Evolutionary conservation across 345 rosid genomes (phyloP), one percentile per base, ranked within the genome.

Genomic region (Erysimum cheiranthoides): DNA sequence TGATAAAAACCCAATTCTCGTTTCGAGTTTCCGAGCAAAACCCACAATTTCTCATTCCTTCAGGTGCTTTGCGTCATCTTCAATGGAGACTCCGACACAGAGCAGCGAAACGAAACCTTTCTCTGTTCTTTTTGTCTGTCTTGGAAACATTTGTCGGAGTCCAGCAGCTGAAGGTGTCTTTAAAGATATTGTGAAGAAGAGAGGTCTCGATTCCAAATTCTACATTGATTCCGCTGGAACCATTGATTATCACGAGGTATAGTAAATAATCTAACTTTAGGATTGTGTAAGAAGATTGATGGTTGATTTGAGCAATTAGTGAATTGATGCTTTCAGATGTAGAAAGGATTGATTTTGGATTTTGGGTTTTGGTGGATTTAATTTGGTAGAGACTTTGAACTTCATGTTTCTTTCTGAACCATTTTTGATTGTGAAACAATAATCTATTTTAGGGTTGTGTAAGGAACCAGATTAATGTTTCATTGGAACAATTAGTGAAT

Each of bases 131-230:
- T 94, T 94, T 59, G 99, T 89, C 35, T 94, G 97, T 77, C 84
- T 89, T 2, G 99, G 99, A 34, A 92, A 94, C 80, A 94, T 90
- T 57, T 94, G 97, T 71, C 85, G 97, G 28, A 95, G 99, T 76
- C 99, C 97, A 58, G 96, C 97, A 62, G 99, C 99, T 3, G 99
- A 95, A 87, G 97, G 92, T 43, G 97, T 95, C 61, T 90, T 95
- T 10, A 88, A 81, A 49, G 91, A 90, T 66, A 73, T 90, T 53
- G 97, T 95, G 39, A 89, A 83, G 66, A 90, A 84, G 80, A 83
- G 88, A 84, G 87, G 89, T 27, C 83, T 90, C 10, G 90, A 84
- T 17, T 87, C 92, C 65, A 78, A 82, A 34, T 91, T 94, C 85
- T 83, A 75, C 63, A 90, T 94, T 30, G 98, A 91, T 80, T 94